Conservation (phyloP, 2,329 filamentous ascomycete genomes). For the Cladophialophora yegresii region DNA sequence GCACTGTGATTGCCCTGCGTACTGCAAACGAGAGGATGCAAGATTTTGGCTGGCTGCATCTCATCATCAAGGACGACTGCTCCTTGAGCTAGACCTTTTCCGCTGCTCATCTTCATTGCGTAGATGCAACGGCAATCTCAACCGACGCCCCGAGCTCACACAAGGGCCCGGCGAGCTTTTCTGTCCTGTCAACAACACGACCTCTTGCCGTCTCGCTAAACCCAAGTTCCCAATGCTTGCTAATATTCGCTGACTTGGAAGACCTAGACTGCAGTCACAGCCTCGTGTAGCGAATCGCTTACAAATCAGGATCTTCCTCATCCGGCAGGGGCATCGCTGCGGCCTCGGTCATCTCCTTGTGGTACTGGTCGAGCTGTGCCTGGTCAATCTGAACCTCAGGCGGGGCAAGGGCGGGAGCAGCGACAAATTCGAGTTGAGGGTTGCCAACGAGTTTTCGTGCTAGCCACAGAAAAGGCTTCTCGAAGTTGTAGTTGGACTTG, state of each 20-base stretch:
- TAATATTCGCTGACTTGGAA: conserved; percentile 6
- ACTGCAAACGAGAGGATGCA: neutral
- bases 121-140: neutral
- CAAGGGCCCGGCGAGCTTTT: neutral
- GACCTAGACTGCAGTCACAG: neutral
- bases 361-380: conserved; percentile 76
- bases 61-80: neutral
- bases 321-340: conserved; percentile 83
- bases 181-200: conserved; percentile 23
- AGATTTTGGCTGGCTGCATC: neutral
- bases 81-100: neutral
- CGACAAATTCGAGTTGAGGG: conserved; percentile 90
- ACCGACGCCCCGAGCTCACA: neutral
- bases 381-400: conserved; percentile 89
- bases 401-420: conserved; percentile 89
- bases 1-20: neutral
- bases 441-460: conserved; percentile 98
- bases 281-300: conserved; percentile 35
- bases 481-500: conserved; percentile 99
- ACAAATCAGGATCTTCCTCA: conserved; percentile 76
- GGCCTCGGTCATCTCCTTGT: conserved; percentile 83
- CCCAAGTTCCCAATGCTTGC: conserved; percentile 19
- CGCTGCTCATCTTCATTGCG: neutral
- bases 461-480: conserved; percentile 99
- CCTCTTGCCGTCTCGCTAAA: conserved; percentile 32